Percentiles rank a stretch among this genome's conserved stretches.
Evolutionary conservation across 2,329 filamentous ascomycete species (phyloP).

Genomic region (Talaromyces sp.): DNA sequence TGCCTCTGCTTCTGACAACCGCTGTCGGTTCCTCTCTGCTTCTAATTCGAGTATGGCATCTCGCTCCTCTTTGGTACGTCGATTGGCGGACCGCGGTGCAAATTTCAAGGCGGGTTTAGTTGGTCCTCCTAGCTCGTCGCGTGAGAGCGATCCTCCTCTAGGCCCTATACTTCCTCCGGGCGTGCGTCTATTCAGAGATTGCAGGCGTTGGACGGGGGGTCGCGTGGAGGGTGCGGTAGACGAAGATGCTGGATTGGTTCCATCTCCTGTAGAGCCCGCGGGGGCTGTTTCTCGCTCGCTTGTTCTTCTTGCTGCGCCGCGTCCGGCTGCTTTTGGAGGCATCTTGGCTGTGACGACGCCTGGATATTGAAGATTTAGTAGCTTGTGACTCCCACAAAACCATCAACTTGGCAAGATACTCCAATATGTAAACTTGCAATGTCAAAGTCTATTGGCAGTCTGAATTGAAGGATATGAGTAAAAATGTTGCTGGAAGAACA

Average conservation of each 20-base stretch:
- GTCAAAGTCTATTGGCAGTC: neutral
- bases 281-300: slow-evolving; percentile 3
- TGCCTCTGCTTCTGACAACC: slow-evolving; percentile 38
- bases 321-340: slow-evolving; percentile 32
- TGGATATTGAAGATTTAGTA: neutral
- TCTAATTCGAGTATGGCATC: slow-evolving; percentile 41
- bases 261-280: slow-evolving; percentile 14
- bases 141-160: slow-evolving; percentile 16
- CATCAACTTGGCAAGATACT: neutral
- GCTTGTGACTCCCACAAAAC: neutral
- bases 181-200: slow-evolving; percentile 38
- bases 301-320: slow-evolving; percentile 10
- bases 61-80: slow-evolving; percentile 43
- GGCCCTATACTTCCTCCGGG: slow-evolving; percentile 35
- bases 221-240: slow-evolving; percentile 19
- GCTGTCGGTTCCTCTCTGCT: slow-evolving; percentile 36
- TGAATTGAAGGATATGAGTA: neutral
- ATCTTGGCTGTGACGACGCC: slow-evolving; percentile 19
- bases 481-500: neutral
- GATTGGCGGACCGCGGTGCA: slow-evolving; percentile 37
- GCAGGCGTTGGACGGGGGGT: slow-evolving; percentile 38
- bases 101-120: slow-evolving; percentile 40
- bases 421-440: neutral
- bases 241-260: slow-evolving; percentile 11
- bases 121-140: slow-evolving; percentile 24